These are phyloP conservation scores for Chaetomium tenue DNA, from an alignment of 495 filamentous ascomycete species.

Conservation along the genomic window DNA sequence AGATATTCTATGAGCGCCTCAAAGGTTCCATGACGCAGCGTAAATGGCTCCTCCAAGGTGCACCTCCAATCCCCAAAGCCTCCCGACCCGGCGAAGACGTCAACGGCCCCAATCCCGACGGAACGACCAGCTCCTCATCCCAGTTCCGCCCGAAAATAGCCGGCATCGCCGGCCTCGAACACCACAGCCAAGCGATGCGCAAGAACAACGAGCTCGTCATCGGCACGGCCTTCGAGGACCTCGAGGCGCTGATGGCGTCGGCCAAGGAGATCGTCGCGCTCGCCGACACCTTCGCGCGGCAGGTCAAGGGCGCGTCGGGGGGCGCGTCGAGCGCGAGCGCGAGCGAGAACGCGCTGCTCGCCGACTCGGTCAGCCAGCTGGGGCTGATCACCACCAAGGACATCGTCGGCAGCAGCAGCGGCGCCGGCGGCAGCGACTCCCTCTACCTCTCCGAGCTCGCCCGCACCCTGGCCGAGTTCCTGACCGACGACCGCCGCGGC, in stretches of 20 bases:
- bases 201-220: constrained; percentile 93
- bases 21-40: constrained; percentile 84
- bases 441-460: constrained; percentile 75
- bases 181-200: constrained; percentile 73
- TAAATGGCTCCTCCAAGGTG: constrained; percentile 92
- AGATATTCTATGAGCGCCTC: constrained; percentile 84
- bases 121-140: constrained; percentile 26
- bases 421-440: constrained; percentile 47
- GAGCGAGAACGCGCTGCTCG: constrained; percentile 67
- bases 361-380: constrained; percentile 78
- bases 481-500: constrained; percentile 84
- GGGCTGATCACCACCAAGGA: constrained; percentile 93
- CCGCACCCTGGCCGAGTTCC: constrained; percentile 86
- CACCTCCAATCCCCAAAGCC: constrained; percentile 84
- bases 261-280: constrained; percentile 94
- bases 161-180: constrained; percentile 92
- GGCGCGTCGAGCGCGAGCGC: constrained; percentile 55
- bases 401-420: constrained; percentile 56
- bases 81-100: constrained; percentile 31
- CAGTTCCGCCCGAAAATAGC: constrained; percentile 57
- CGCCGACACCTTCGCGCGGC: constrained; percentile 79
- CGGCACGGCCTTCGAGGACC: constrained; percentile 91
- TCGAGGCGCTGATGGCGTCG: constrained; percentile 94
- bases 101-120: constrained; percentile 44
- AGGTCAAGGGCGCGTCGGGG: constrained; percentile 54